Base-by-base conservation (phyloP, 2,329 filamentous ascomycete genomes). In the Mariannaea elegans region DNA sequence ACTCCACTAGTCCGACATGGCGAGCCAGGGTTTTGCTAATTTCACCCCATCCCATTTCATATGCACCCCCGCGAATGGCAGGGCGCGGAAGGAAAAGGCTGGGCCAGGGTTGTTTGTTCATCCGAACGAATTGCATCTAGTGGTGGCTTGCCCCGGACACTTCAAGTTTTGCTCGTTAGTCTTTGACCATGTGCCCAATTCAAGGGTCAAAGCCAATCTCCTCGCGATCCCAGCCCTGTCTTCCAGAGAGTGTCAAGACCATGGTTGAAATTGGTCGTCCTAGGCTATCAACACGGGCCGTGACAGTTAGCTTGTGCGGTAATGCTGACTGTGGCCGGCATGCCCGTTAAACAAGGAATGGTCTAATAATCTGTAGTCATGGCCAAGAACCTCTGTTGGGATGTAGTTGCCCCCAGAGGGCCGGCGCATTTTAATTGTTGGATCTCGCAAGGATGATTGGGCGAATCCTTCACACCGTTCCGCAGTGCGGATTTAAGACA, bases 61-160 rank as follows among this genome's bases (percentile, higher is more conserved):
- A 12, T 18, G 45, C 66, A 69, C 68, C 54, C 68, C 68, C 59
- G 2, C 38, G n/a, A n/a, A n/a, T n/a, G n/a, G n/a, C n/a, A n/a
- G n/a, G n/a, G n/a, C n/a, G n/a, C n/a, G n/a, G n/a, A n/a, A n/a
- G n/a, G n/a, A 45, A 57, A 42, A 57, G 46, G 38, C 49, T 52
- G 27, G 42, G 23, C 24, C 38, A 24, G 29, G n/a, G n/a, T n/a
- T n/a, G 31, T 18, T n/a, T 47, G 32, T 29, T 23, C 38, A 21
- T 39, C 12, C n/a, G 24, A 23, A 47, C 38, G 29, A 44, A 24
- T 31, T 44, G 34, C 38, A 23, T 46, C 18, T 56, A 50, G 56
- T 55, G 38, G 42, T 48, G 42, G 47, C 47, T 51, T 58, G 55
- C 31, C 34, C 32, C 27, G 48, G 31, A 58, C 49, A 46, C 34